phyloP scores from a whole-genome alignment of 2,329 filamentous ascomycete species.

The Sarocladiaceae sp. region DNA sequence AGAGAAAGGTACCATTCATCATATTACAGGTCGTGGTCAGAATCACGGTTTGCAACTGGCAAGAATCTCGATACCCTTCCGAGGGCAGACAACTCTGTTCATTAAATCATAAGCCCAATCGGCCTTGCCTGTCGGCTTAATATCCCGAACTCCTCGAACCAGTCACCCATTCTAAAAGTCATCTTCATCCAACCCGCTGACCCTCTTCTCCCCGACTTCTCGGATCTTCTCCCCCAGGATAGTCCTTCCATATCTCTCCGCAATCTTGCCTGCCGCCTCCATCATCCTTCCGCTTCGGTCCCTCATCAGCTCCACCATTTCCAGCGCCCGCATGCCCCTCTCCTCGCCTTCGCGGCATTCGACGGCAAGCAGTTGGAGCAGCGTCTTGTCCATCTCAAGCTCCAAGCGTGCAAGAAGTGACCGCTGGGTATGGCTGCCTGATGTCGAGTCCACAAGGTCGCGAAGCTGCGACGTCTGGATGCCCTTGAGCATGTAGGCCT shows the following conservation, averaged over 20 bases:
- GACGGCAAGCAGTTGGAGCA: conserved; percentile 79
- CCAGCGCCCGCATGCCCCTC: conserved; percentile 86
- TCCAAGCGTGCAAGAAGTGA: conserved; percentile 63
- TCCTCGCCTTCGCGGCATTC: conserved; percentile 94
- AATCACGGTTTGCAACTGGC: no score
- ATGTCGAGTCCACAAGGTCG: conserved; percentile 65
- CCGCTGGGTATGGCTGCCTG: conserved; percentile 52
- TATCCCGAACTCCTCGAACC: no score
- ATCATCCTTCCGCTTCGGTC: conserved; percentile 84
- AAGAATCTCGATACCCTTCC: no score
- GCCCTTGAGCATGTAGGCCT: conserved; percentile 70
- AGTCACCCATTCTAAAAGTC: no score
- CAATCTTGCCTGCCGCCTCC: conserved; percentile 85
- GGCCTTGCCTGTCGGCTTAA: no score
- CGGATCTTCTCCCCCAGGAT: conserved; percentile 87
- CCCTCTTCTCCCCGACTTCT: conserved; percentile 68
- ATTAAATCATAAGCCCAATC: conserved; percentile 10
- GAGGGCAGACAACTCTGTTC: no score
- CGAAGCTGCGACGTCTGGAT: conserved; percentile 67
- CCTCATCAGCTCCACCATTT: conserved; percentile 79
- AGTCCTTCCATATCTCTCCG: conserved; percentile 72
- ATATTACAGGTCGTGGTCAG: no score
- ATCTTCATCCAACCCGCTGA: conserved; percentile 55
- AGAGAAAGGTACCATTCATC: no score
- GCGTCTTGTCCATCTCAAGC: conserved; percentile 80